phyloP scores from a whole-genome alignment of 2,329 filamentous ascomycete species.

The Fusarium bulbicola region DNA sequence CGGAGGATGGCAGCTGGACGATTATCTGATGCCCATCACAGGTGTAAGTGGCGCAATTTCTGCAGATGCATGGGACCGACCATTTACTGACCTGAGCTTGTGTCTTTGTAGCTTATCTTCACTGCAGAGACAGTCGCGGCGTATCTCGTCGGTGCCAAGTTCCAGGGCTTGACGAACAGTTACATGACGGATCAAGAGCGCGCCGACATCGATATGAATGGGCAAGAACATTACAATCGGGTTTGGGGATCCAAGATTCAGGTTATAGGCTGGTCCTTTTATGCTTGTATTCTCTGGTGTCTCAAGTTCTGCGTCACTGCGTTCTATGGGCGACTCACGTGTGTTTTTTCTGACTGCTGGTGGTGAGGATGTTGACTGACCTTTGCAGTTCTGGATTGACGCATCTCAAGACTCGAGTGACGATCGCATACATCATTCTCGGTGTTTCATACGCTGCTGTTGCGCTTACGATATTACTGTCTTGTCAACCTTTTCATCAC shows the following conservation, averaged over 20 bases:
- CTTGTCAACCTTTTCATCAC: conserved; percentile 50
- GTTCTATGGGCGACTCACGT: conserved; percentile 45
- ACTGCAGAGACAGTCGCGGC: conserved; percentile 35
- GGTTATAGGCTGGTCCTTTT: conserved; percentile 45
- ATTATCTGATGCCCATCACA: conserved; percentile 37
- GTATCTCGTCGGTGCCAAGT: conserved; percentile 34
- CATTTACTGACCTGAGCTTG: too few relatives aligned
- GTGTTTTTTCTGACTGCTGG: neutral
- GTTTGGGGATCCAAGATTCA: conserved; percentile 46
- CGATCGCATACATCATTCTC: conserved; percentile 29
- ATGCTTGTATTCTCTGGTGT: conserved; percentile 44
- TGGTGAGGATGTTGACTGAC: neutral
- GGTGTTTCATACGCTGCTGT: conserved; percentile 25
- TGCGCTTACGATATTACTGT: conserved; percentile 18
- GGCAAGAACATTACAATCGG: conserved; percentile 34
- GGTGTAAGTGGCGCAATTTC: conserved; percentile 24
- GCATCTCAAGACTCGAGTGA: conserved; percentile 22
- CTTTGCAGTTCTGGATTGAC: conserved; percentile 22
- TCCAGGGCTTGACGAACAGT: conserved; percentile 34
- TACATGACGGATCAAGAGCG: conserved; percentile 32
- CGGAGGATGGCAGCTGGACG: conserved; percentile 29
- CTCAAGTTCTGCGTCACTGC: conserved; percentile 44
- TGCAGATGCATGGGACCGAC: neutral
- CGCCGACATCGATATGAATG: conserved; percentile 17
- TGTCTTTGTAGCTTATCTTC: conserved; percentile 18